phyloP scores from a whole-genome alignment of 768 basidiomycete genomes.

The Dendrothele bispora region DNA sequence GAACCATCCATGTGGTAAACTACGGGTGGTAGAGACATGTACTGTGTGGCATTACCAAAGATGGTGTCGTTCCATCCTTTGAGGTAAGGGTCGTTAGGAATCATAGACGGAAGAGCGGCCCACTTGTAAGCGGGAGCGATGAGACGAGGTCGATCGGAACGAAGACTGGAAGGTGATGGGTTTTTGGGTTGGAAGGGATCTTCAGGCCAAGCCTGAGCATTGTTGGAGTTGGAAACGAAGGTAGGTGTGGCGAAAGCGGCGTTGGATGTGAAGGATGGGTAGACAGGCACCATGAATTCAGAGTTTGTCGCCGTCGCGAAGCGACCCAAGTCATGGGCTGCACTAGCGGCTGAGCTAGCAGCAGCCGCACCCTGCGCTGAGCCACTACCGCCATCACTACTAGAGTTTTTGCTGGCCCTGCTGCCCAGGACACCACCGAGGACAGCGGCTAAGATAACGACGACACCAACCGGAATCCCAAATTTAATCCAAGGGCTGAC shows the following conservation, averaged over 20 bases:
- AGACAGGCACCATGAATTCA: slow-evolving; percentile 78
- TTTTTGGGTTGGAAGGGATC: slow-evolving; percentile 73
- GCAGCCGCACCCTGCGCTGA: slow-evolving; percentile 33
- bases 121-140: slow-evolving; percentile 95
- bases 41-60: slow-evolving; percentile 80
- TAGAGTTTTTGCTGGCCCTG: slow-evolving; percentile 45
- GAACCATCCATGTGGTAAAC: slow-evolving; percentile 74
- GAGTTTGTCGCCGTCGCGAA: slow-evolving; percentile 80
- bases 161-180: slow-evolving; percentile 57
- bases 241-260: slow-evolving; percentile 73
- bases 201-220: slow-evolving; percentile 67
- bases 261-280: slow-evolving; percentile 84
- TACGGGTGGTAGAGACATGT: slow-evolving; percentile 62
- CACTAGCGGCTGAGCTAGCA: slow-evolving; percentile 56
- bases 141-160: slow-evolving; percentile 83
- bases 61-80: slow-evolving; percentile 88
- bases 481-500: slow-evolving; percentile 74
- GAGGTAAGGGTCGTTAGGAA: slow-evolving; percentile 83
- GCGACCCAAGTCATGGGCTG: slow-evolving; percentile 57
- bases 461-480: slow-evolving; percentile 63
- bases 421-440: slow-evolving; percentile 81
- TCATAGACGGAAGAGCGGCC: slow-evolving; percentile 75
- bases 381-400: slow-evolving; percentile 34
- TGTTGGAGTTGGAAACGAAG: slow-evolving; percentile 52
- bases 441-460: slow-evolving; percentile 66